phyloP scores from a whole-genome alignment of 2,329 filamentous ascomycete genomes.

The Akanthomyces dipterigenus region DNA sequence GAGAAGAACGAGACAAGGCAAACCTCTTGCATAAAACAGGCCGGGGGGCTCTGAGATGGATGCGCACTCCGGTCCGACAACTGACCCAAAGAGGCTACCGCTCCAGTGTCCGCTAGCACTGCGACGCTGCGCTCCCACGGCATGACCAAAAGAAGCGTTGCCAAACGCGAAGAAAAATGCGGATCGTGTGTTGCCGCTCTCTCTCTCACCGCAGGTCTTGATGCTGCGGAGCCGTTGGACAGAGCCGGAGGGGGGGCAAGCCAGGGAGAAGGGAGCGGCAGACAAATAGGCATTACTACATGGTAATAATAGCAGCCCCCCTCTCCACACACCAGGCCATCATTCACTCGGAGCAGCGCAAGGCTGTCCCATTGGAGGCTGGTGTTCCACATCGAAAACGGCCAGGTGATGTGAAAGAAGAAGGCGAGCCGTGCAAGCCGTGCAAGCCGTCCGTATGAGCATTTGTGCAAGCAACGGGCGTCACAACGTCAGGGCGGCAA shows the following conservation, averaged over 20 bases:
- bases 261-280: not conserved
- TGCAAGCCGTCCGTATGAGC: no score
- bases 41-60: not conserved
- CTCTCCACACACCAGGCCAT: not conserved
- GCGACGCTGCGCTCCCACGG: not conserved
- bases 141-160: not conserved
- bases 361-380: not conserved
- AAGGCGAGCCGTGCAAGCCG: not conserved
- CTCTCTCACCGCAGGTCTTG: conserved; percentile 1
- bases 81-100: not conserved
- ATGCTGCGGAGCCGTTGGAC: conserved; percentile 2
- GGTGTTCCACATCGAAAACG: not conserved
- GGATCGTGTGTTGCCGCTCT: not conserved
- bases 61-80: not conserved
- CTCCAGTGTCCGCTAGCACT: not conserved
- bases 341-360: not conserved
- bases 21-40: not conserved
- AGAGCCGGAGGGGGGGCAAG: not conserved
- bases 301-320: not conserved
- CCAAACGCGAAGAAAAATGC: not conserved
- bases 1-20: not conserved
- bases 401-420: conserved; percentile 7
- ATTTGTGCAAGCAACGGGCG: not conserved
- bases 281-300: conserved; percentile 1
- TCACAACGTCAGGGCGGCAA: not conserved